Conservation (phyloP, 805 yeast species). For the Maudiozyma saulgeensis region DNA sequence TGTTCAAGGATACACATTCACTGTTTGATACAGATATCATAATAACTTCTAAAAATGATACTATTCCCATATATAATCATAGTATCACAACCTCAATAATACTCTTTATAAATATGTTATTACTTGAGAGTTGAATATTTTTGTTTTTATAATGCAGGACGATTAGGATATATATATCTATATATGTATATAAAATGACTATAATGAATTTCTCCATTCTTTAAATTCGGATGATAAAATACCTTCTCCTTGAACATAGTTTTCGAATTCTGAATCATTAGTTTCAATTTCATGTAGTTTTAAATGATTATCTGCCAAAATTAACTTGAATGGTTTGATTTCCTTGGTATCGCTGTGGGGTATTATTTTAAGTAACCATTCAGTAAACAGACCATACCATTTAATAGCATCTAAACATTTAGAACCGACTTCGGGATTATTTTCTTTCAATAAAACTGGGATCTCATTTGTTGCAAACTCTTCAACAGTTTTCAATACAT, state of each 20-base stretch:
- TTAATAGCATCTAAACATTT: conserved; percentile 71
- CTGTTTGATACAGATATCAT: conserved; percentile 1
- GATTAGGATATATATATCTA: background rate
- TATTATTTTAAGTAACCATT: conserved; percentile 56
- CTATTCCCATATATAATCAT: background rate
- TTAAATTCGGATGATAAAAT: conserved; percentile 43
- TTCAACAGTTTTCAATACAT: conserved; percentile 60
- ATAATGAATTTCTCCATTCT: conserved; percentile 39
- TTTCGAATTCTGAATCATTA: conserved; percentile 29
- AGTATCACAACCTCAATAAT: no score
- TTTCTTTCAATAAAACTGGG: conserved; percentile 54
- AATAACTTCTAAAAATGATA: background rate
- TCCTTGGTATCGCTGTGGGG: conserved; percentile 46
- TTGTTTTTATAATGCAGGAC: background rate
- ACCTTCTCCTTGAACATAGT: conserved; percentile 30
- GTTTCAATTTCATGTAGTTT: conserved; percentile 38
- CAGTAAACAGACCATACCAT: conserved; percentile 78
- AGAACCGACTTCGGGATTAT: conserved; percentile 36
- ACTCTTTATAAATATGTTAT: background rate
- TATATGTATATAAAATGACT: background rate
- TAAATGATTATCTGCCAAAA: conserved; percentile 40
- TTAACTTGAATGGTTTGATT: conserved; percentile 47
- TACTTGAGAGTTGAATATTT: background rate
- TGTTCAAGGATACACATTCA: conserved; percentile 17
- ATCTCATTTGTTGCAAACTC: conserved; percentile 68